Evolutionary conservation across 257 asterid species (phyloP).

Genomic region (Asclepias syriaca): DNA sequence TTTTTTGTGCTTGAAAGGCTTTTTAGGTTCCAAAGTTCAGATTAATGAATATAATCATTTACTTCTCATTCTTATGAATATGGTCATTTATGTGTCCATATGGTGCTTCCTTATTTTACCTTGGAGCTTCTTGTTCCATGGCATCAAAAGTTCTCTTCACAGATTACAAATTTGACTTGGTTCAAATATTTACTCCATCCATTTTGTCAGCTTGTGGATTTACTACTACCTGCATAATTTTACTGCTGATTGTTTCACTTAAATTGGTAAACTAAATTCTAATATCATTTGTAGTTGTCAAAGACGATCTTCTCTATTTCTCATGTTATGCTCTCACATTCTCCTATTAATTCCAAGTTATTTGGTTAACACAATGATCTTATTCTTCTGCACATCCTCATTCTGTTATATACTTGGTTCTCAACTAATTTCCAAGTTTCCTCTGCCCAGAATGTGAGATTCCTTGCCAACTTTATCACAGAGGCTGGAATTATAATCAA

Average conservation of each 20-base stretch:
- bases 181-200: not conserved
- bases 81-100: not conserved
- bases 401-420: not conserved
- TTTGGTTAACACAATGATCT: not conserved
- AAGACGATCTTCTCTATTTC: not conserved
- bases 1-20: not conserved
- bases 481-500: constrained; percentile 81
- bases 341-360: not conserved
- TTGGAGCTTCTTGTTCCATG: not conserved
- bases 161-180: not conserved
- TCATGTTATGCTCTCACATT: not conserved
- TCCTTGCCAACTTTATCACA: constrained; percentile 80
- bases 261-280: not conserved
- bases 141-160: not conserved
- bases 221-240: not conserved
- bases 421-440: constrained; percentile 6
- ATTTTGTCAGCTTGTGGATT: not conserved
- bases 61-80: not conserved
- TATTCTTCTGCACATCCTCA: not conserved
- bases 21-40: not conserved
- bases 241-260: not conserved
- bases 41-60: no score
- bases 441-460: constrained; percentile 69
- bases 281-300: not conserved
- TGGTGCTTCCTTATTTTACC: not conserved